phyloP scores from a whole-genome alignment of 1,284 basidiomycete species.

The Mycosarcoma mackinlayi region DNA sequence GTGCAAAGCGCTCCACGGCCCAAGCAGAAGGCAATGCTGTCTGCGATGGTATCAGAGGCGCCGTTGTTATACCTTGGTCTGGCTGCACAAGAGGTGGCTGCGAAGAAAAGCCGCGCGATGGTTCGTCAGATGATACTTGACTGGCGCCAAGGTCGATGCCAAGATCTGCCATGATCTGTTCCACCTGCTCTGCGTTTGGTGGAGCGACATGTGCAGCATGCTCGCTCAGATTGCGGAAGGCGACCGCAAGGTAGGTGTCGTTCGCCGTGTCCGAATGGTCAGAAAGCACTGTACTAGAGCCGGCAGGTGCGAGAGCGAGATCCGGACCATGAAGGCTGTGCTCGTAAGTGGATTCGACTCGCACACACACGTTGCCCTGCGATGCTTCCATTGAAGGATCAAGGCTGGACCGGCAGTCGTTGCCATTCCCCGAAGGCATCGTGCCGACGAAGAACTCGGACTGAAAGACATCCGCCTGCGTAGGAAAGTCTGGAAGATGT shows the following conservation, averaged over 20 bases:
- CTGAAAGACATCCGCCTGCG: conserved; percentile 14
- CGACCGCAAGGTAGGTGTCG: conserved; percentile 19
- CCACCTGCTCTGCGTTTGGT: conserved; percentile 23
- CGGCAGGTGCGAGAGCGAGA: neutral
- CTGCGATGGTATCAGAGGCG: conserved; percentile 27
- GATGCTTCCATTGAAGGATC: conserved; percentile 21
- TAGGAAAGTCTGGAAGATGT: neutral
- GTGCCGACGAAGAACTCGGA: conserved; percentile 32
- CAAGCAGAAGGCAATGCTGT: conserved; percentile 10
- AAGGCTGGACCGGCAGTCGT: conserved; percentile 9
- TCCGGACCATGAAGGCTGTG: neutral
- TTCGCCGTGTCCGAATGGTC: conserved; percentile 7
- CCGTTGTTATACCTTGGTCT: neutral
- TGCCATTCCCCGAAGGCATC: conserved; percentile 6
- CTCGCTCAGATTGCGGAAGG: conserved; percentile 26
- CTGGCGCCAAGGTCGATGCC: conserved; percentile 18
- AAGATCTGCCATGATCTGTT: conserved; percentile 35
- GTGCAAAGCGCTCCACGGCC: conserved; percentile 14
- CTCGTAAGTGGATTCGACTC: conserved; percentile 17
- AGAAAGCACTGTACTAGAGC: conserved; percentile 5
- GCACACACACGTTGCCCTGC: conserved; percentile 23
- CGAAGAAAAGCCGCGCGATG: conserved; percentile 3
- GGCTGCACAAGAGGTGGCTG: conserved; percentile 3
- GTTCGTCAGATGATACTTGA: conserved; percentile 7
- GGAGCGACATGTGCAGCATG: conserved; percentile 10